Base-by-base conservation (phyloP, 495 filamentous ascomycete species). In the Xylaria flabelliformis region DNA sequence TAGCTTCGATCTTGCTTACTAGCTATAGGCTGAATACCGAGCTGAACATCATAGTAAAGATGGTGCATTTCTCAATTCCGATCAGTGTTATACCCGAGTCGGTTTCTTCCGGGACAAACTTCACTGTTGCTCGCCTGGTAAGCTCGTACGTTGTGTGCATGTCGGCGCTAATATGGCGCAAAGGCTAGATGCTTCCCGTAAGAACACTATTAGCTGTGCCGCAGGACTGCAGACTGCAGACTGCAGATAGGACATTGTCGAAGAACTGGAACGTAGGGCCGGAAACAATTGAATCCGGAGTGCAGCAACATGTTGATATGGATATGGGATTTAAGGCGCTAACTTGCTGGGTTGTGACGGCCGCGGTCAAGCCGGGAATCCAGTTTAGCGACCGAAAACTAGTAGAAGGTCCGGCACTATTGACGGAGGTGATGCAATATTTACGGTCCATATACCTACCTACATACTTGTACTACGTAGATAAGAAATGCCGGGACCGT, bases 391-490 rank as follows among this genome's bases (percentile, higher is more conserved):
- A 26, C 46, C 46, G 46, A 39, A 21, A 65, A 50, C 41, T 48
- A 13, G 64, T 17, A 67, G 21, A 51, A 39, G 29, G 58, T 12
- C 58, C 58, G 50, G 65, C 65, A n/a, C 50, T 55, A 34, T 55
- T 56, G 50, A 44, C 32, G 29, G 63, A 48, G 19, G 44, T 7
- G 41, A 21, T 1, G 42, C 29, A 2, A 26, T 26, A 53, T 26
- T 13, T 39, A 39, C 36, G 8, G 36, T 39, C 36, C 36, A 7
- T 39, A 39, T 39, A 29, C 26, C 26, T 29, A 29, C 26, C 26
- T 39, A 39, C 36, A 39, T 39, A 39, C 36, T 39, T 21, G 56
- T 3, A 39, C 32, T 32, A 39, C 7, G 36, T 39, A 59, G 56
- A 59, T 59, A 59, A 59, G 29, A n/a, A 59, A 17, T 34, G 56